Evolutionary conservation across 805 yeast genomes (phyloP).

Genomic region (Scheffersomyces lignosus): DNA sequence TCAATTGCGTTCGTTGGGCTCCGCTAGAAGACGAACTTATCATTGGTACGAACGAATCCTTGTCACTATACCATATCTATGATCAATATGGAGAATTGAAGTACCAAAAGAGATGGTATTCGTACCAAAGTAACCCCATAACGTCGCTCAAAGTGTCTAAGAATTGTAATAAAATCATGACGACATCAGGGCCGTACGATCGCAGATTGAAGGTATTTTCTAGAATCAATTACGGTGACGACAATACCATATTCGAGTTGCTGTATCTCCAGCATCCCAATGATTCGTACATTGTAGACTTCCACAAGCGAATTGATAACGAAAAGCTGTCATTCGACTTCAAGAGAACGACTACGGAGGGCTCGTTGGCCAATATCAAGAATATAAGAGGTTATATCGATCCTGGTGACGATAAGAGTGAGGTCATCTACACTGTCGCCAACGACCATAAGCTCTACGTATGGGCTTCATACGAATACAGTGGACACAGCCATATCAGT

Average conservation of each 20-base stretch:
- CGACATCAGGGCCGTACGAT: constrained; percentile 64
- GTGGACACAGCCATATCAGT: constrained; percentile 55
- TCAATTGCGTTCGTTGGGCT: constrained; percentile 58
- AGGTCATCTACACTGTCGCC: constrained; percentile 61
- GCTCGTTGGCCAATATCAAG: constrained; percentile 35
- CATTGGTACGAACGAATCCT: constrained; percentile 52
- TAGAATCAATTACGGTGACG: constrained; percentile 63
- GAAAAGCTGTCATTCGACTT: neutral
- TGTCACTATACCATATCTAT: constrained; percentile 55
- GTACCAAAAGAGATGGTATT: constrained; percentile 44
- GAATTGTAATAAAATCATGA: constrained; percentile 62
- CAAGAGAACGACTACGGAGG: constrained; percentile 10
- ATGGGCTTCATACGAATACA: constrained; percentile 67
- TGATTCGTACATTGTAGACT: constrained; percentile 46
- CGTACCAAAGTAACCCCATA: constrained; percentile 61
- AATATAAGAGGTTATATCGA: constrained; percentile 34
- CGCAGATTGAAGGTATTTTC: constrained; percentile 76
- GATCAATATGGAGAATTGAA: constrained; percentile 46
- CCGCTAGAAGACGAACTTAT: constrained; percentile 52
- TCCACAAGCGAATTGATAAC: constrained; percentile 30
- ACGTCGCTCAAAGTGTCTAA: constrained; percentile 58
- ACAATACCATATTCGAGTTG: constrained; percentile 61
- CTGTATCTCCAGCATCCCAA: constrained; percentile 64
- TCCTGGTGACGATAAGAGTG: constrained; percentile 30
- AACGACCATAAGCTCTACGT: constrained; percentile 59